Evolutionary conservation across 208 protist species (phyloP).

Genomic region (Trypanosoma boissoni): DNA sequence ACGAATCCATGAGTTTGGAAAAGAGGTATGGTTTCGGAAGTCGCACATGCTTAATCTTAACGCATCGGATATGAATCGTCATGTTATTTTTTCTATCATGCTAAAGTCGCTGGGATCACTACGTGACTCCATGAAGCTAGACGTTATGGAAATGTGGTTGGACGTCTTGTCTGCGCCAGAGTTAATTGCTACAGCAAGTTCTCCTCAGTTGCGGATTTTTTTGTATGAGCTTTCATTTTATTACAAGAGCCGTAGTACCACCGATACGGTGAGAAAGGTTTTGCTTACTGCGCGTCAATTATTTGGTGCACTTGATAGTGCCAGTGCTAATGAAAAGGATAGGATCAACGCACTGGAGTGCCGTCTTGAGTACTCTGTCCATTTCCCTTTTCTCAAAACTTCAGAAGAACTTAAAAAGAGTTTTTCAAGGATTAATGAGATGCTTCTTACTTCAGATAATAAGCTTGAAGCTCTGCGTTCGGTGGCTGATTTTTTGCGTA

Average conservation of each 20-base stretch:
- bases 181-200: background rate
- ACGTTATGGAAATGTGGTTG: conserved; percentile 23
- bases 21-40: conserved; percentile 16
- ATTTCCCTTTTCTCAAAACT: conserved; percentile 14
- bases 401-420: conserved; percentile 16
- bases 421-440: conserved; percentile 1
- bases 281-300: background rate
- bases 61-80: background rate
- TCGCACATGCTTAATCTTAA: background rate
- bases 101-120: background rate
- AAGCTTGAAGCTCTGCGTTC: conserved; percentile 8
- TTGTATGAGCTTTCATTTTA: conserved; percentile 8
- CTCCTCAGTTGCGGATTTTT: conserved; percentile 6
- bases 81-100: background rate
- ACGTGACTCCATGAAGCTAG: background rate
- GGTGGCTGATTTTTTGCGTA: background rate
- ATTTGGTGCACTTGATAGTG: conserved; percentile 11
- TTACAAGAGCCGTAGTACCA: background rate
- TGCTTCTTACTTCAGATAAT: conserved; percentile 1
- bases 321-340: background rate
- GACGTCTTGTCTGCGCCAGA: conserved; percentile 14
- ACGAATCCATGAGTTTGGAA: conserved; percentile 11
- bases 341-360: background rate
- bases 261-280: conserved; percentile 2
- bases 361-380: conserved; percentile 9